phyloP scores from a whole-genome alignment of 805 yeast genomes.

The Candida xiaguanensis region DNA sequence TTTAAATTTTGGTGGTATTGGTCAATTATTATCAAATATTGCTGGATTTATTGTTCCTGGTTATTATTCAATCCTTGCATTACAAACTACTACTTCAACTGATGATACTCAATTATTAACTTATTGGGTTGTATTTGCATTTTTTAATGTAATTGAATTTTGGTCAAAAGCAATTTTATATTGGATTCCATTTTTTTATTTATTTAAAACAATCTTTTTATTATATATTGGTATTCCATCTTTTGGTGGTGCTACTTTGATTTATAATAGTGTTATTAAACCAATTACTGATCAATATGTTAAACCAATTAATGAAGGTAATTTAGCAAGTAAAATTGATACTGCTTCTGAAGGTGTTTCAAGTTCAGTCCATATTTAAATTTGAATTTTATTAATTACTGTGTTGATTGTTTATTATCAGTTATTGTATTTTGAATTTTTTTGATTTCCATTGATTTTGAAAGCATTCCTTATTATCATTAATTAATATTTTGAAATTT shows the following conservation, averaged over 20 bases:
- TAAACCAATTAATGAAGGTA: not conserved
- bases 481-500: no score
- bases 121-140: slow-evolving; percentile 98
- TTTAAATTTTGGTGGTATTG: slow-evolving; percentile 90
- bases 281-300: slow-evolving; percentile 49
- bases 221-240: slow-evolving; percentile 85
- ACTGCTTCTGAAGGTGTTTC: slow-evolving; percentile 47
- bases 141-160: slow-evolving; percentile 86
- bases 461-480: no score
- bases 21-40: slow-evolving; percentile 87
- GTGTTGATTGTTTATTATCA: no score
- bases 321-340: slow-evolving; percentile 41
- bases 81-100: slow-evolving; percentile 59
- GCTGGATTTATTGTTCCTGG: slow-evolving; percentile 92
- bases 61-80: slow-evolving; percentile 79
- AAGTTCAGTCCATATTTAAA: slow-evolving; percentile 9
- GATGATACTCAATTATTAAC: slow-evolving; percentile 90
- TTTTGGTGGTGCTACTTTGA: slow-evolving; percentile 77
- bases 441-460: no score
- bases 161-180: slow-evolving; percentile 91
- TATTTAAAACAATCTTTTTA: slow-evolving; percentile 84
- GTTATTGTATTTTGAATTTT: no score
- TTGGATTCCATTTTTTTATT: slow-evolving; percentile 96
- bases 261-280: slow-evolving; percentile 61
- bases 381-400: no score